phyloP scores from a whole-genome alignment of 805 yeast genomes.

The Metschnikowia bowlesiae region DNA sequence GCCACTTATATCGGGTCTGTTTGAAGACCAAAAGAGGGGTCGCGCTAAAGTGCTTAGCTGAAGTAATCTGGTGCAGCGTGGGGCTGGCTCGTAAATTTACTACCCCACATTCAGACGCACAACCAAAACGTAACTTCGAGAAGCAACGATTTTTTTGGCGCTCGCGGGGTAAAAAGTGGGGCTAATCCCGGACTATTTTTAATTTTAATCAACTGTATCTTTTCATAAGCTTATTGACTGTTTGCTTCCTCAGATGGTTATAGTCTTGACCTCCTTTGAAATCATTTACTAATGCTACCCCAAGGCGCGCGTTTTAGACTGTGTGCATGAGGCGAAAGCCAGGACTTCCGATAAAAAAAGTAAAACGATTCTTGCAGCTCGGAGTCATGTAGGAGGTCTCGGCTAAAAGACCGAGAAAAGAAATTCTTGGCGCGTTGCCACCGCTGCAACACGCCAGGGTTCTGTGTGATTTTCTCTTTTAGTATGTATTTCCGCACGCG shows the following conservation, averaged over 20 bases:
- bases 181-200: too few species aligned
- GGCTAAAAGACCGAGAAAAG: too few species aligned
- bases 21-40: slow-evolving; percentile 1
- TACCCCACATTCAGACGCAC: slow-evolving; percentile 4
- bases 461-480: background rate
- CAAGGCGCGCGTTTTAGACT: slow-evolving; percentile 1
- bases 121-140: background rate
- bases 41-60: background rate
- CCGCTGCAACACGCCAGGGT: background rate
- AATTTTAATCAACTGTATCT: too few species aligned
- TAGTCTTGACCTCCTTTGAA: background rate
- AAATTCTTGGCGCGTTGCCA: background rate
- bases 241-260: background rate
- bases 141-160: too few species aligned
- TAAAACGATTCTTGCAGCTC: background rate
- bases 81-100: background rate
- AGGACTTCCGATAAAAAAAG: background rate
- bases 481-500: background rate
- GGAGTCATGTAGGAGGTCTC: too few species aligned
- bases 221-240: background rate
- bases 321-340: background rate
- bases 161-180: background rate
- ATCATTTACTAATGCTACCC: background rate
- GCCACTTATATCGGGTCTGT: background rate
- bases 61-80: background rate